Conservation (phyloP, 2,329 filamentous ascomycete species). For the Thielaviopsis musarum region DNA sequence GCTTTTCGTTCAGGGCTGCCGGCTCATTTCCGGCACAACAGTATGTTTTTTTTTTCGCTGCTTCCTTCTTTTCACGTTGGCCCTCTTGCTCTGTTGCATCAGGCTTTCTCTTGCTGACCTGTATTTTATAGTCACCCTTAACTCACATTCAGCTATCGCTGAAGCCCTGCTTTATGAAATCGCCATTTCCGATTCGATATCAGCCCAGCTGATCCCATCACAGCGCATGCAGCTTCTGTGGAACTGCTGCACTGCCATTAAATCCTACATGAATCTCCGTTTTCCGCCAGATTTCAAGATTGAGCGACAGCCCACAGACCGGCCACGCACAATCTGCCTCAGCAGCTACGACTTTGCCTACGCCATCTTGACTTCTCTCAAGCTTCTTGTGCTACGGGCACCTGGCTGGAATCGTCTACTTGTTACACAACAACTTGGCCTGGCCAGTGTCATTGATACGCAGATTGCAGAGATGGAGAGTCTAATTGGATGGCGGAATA, state of each 20-base stretch:
- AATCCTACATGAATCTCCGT: constrained; percentile 24
- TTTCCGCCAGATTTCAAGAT: constrained; percentile 15
- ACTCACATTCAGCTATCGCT: constrained; percentile 26
- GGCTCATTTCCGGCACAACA: constrained; percentile 19
- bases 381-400: constrained; percentile 27
- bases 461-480: constrained; percentile 19
- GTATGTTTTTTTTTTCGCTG: constrained; percentile 16
- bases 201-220: constrained; percentile 19
- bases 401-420: constrained; percentile 29
- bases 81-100: neutral
- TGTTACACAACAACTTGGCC: constrained; percentile 22
- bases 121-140: constrained; percentile 20
- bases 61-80: neutral
- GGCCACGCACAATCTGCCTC: constrained; percentile 26
- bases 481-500: constrained; percentile 15
- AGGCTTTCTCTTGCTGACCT: neutral
- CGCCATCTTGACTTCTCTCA: constrained; percentile 28
- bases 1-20: constrained; percentile 23
- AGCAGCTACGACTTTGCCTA: constrained; percentile 31
- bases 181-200: constrained; percentile 23
- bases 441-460: constrained; percentile 18
- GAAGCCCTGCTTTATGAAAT: constrained; percentile 32
- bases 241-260: constrained; percentile 25
- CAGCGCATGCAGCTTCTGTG: constrained; percentile 29
- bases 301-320: constrained; percentile 16